Conservation (phyloP, 2,329 filamentous ascomycete species). For the Fusarium paranaense region DNA sequence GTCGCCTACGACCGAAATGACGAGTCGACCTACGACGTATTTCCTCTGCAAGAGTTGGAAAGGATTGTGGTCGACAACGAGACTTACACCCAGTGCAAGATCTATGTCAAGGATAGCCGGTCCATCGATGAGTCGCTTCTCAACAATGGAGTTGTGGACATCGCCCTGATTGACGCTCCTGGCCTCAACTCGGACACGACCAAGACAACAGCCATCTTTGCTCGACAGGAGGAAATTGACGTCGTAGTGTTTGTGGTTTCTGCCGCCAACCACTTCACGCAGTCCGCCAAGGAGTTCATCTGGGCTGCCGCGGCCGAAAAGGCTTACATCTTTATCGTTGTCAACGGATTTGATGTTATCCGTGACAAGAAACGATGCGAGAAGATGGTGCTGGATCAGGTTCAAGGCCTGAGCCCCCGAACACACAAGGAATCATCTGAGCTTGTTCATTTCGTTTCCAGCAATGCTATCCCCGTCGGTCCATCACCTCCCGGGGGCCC, state of each 20-base stretch:
- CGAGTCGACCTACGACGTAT: slow-evolving; percentile 94
- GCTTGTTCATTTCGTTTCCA: slow-evolving; percentile 97
- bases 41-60: slow-evolving; percentile 80
- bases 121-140: slow-evolving; percentile 92
- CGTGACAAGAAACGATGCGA: slow-evolving; percentile 91
- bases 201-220: slow-evolving; percentile 97
- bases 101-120: slow-evolving; percentile 92
- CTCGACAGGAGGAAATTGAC: slow-evolving; percentile 97
- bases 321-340: slow-evolving; percentile 98
- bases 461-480: slow-evolving; percentile 87
- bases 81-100: slow-evolving; percentile 93
- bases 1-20: slow-evolving; percentile 86
- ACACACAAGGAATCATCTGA: slow-evolving; percentile 94
- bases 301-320: slow-evolving; percentile 96
- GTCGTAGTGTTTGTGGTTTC: slow-evolving; percentile 99
- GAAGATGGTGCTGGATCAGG: slow-evolving; percentile 92
- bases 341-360: slow-evolving; percentile 97
- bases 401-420: slow-evolving; percentile 86
- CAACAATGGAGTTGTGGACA: slow-evolving; percentile 98
- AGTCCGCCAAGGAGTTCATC: slow-evolving; percentile 98
- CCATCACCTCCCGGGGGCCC: slow-evolving; percentile 68
- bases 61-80: slow-evolving; percentile 90
- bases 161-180: slow-evolving; percentile 95
- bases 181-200: slow-evolving; percentile 96
- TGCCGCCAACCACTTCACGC: slow-evolving; percentile 96